Evolutionary conservation across 352 stramenopile species (phyloP).

Genomic region (Globisporangium carolinianum): DNA sequence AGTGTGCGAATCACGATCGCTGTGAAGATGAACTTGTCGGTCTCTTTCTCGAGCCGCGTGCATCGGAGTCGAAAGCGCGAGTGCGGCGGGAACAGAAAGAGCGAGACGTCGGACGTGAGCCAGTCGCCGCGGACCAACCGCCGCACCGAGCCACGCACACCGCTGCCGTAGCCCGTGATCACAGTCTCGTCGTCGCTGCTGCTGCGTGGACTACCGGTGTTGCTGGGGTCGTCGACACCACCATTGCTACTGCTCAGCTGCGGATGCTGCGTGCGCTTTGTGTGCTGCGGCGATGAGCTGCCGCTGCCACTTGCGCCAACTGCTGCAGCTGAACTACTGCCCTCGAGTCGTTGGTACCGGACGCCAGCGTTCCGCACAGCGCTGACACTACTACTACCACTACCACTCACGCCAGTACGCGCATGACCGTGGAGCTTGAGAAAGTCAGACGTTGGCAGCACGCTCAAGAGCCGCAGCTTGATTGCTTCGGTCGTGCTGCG

Average conservation of each 20-base stretch:
- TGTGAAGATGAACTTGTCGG: conserved; percentile 79
- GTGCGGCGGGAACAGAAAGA: conserved; percentile 72
- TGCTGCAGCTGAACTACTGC: background rate
- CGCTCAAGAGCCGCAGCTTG: conserved; percentile 47
- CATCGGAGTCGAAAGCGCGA: conserved; percentile 63
- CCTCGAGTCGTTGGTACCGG: conserved; percentile 13
- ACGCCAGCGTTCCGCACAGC: background rate
- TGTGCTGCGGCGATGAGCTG: conserved; percentile 2
- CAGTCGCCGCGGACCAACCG: conserved; percentile 61
- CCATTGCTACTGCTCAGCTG: background rate
- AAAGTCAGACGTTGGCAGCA: conserved; percentile 59
- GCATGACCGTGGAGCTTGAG: conserved; percentile 44
- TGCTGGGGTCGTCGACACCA: background rate
- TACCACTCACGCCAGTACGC: conserved; percentile 15
- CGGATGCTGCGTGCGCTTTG: conserved; percentile 1
- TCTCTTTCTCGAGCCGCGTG: conserved; percentile 70
- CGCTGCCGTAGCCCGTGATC: background rate
- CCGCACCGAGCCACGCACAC: conserved; percentile 14
- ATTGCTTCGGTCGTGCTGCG: conserved; percentile 53
- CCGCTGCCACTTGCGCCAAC: background rate
- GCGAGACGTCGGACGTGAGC: conserved; percentile 70
- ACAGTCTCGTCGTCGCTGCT: conserved; percentile 1
- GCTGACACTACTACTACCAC: background rate
- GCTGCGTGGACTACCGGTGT: background rate
- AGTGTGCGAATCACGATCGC: conserved; percentile 74